Evolutionary conservation across 345 rosid species (phyloP).

Genomic region (Nephelium lappaceum): DNA sequence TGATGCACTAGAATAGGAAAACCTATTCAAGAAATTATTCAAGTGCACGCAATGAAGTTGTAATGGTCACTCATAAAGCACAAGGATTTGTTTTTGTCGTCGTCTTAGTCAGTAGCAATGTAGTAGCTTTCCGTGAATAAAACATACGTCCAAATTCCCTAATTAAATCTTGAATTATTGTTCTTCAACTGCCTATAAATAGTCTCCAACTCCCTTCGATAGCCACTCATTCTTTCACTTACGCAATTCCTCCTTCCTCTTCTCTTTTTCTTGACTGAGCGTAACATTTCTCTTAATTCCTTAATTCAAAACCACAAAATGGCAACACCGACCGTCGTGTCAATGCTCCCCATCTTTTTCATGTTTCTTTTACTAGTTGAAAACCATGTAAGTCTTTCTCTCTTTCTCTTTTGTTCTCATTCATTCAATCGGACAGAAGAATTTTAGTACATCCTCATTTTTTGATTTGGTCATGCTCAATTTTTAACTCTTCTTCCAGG

Average conservation of each 20-base stretch:
- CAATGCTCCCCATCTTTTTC: neutral
- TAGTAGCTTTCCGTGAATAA: neutral
- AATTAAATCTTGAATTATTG: neutral
- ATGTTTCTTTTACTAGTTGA: slow-evolving; percentile 11
- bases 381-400: slow-evolving; percentile 6
- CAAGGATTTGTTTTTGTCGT: neutral
- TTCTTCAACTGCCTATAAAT: slow-evolving; percentile 3
- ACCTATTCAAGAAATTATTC: neutral
- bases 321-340: neutral
- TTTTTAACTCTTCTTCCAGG: slow-evolving; percentile 21
- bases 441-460: neutral
- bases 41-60: neutral
- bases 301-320: neutral
- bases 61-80: neutral
- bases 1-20: neutral
- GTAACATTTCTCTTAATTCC: neutral
- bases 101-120: neutral
- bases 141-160: neutral
- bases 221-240: neutral
- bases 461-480: neutral
- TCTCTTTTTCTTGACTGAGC: neutral
- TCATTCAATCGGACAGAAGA: neutral
- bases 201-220: neutral
- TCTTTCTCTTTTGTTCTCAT: neutral
- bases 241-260: neutral